Base-by-base conservation (phyloP, 2,329 filamentous ascomycete species). In the Phaeosphaeriaceae sp. region DNA sequence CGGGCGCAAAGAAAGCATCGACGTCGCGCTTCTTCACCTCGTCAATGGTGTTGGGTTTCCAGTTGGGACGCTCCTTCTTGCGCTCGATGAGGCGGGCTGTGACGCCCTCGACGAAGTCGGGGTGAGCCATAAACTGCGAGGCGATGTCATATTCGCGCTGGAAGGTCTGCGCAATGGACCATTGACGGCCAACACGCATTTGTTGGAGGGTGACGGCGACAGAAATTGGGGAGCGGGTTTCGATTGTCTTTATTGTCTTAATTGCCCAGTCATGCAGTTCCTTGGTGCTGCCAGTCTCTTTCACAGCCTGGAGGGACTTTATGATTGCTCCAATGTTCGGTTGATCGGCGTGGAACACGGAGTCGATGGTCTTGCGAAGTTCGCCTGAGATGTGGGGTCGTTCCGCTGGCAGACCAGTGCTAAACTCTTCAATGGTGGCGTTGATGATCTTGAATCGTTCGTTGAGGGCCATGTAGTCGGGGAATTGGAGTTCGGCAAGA, bases 31-130 rank as follows among this genome's bases (percentile, higher is more conserved):
- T 72, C 2, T 77, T 77, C 53, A 96, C 86, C 40, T 90, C 88
- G n/a, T 87, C 83, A 1, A 98, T 83, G 7, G 85, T 87, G 45
- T 85, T 84, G 3, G 93, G 93, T 63, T 89, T 78, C 95, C 95
- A 99, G 60, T 84, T 81, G 1, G 93, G 91, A 21, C 83, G 82
- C 63, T 82, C 82, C 51, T 86, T 80, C 46, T 85, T 84, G 79
- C 92, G 92, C 71, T 87, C 84, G 68, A 95, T 85, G 42, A 99
- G 84, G 49, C 90, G 85, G 22, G 92, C 89, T 51, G 87, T 87
- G n/a, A 99, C 94, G 53, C 95, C 95, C 79, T 96, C 92, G 45
- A 88, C 88, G 73, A 99, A 99, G 78, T 99, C 95, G 4, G 87
- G 90, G 76, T 95, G 90, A 56, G 85, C 84, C 94, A 99, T 98